phyloP scores from a whole-genome alignment of 2,329 filamentous ascomycete genomes.

The Pleurostoma richardsiae region DNA sequence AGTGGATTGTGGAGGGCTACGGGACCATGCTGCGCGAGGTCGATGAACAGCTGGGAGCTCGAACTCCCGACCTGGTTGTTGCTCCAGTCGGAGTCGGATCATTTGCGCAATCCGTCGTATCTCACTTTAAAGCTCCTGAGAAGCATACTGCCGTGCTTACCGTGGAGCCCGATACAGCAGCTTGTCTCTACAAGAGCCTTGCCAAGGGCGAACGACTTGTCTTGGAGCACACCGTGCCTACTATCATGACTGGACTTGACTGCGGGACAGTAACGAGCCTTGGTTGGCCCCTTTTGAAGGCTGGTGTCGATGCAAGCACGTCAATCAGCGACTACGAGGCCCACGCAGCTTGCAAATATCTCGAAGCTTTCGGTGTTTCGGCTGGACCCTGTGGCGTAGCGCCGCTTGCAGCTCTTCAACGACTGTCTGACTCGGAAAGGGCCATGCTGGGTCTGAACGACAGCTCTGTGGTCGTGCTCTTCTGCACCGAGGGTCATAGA shows the following conservation, averaged over 20 bases:
- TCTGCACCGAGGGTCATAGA: constrained; percentile 61
- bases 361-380: constrained; percentile 30
- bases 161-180: constrained; percentile 66
- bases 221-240: constrained; percentile 47
- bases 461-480: constrained; percentile 56
- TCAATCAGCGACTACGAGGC: constrained; percentile 58
- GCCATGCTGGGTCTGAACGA: constrained; percentile 28
- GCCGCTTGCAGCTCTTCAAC: constrained; percentile 46
- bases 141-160: constrained; percentile 42
- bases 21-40: constrained; percentile 65
- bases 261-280: constrained; percentile 64
- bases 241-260: constrained; percentile 71
- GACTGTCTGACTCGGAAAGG: constrained; percentile 30
- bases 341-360: constrained; percentile 51
- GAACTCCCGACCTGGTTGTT: constrained; percentile 44
- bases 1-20: constrained; percentile 76
- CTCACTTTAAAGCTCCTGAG: constrained; percentile 49
- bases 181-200: constrained; percentile 52
- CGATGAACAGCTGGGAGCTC: constrained; percentile 51
- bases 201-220: constrained; percentile 37
- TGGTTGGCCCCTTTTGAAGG: constrained; percentile 56
- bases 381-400: constrained; percentile 32
- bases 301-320: constrained; percentile 54
- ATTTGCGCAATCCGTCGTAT: constrained; percentile 62
- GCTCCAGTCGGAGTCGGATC: constrained; percentile 69